Base-by-base conservation (phyloP, 2,329 filamentous ascomycete genomes). In the Calonectria fujianensis region DNA sequence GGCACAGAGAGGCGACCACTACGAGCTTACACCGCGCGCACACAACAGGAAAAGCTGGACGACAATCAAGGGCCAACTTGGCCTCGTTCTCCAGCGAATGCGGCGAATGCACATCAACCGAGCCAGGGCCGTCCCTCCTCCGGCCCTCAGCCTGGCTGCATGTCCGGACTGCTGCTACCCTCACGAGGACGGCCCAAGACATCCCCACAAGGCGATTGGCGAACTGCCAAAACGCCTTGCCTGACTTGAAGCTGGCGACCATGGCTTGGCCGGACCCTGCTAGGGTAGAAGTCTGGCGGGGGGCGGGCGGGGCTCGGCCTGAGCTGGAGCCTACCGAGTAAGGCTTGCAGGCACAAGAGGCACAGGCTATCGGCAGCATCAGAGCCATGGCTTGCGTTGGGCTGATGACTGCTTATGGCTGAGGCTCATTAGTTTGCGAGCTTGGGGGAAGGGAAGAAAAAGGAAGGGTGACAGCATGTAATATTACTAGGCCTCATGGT, bases 261-360 rank as follows among this genome's bases (percentile, higher is more conserved):
- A 72, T 68, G 70, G 78, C 73, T 75, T 76, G 76, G 64, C 76
- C 74, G 74, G 77, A 76, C 75, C 69, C 54, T 48, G 72, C 72
- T 77, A 74, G 79, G 72, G 70, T 75, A 70, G 67, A 73, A 77
- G 74, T 78, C 73, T 79, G 74, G 74, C 73, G 73, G 76, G 76
- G 79, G 73, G 73, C 70, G 50, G 74, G 77, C 72, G 73, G 51
- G 69, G 64, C 77, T 80, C 79, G 74, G 66, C 72, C 67, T 66
- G 51, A 59, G 69, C 54, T 72, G 59, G 69, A 69, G 35, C 61
- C 57, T 63, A 41, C 57, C 35, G 57, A 63, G 57, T 50, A 65
- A 50, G 61, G 61, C 61, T 48, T 65, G 35, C 69, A 70, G 59
- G 48, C 48, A 54, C 59, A n/a, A n/a, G 20, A 39, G 20, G 41